phyloP scores from a whole-genome alignment of 1,284 basidiomycete species.

The Apiotrichum gamsii region DNA sequence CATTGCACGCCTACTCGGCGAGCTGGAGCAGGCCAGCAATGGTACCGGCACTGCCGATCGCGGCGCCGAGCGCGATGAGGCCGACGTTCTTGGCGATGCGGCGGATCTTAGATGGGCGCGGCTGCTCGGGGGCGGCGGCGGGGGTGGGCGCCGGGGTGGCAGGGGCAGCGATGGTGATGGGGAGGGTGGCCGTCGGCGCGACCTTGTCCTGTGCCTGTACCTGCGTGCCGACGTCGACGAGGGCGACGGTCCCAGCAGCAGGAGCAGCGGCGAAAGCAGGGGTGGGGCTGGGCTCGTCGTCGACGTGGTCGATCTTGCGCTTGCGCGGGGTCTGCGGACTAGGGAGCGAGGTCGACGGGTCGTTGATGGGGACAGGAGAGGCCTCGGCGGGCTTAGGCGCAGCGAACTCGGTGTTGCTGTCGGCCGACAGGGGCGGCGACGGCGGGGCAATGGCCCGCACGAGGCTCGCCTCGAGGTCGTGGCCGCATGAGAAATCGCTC shows the following conservation, averaged over 20 bases:
- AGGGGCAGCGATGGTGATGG: not conserved
- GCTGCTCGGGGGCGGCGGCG: not conserved
- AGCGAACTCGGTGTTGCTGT: not conserved
- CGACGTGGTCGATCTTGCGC: not conserved
- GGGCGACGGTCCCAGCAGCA: no score
- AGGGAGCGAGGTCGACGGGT: not conserved
- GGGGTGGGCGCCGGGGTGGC: not conserved
- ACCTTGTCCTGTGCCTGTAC: not conserved
- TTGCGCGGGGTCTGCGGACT: not conserved
- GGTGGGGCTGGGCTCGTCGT: no score
- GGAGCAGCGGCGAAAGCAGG: no score
- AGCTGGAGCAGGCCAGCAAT: constrained; percentile 32
- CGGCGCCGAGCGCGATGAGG: constrained; percentile 25
- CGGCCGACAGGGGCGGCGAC: no score
- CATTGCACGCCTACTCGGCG: constrained; percentile 20
- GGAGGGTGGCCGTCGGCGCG: not conserved
- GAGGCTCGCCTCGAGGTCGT: no score
- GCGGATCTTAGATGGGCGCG: constrained; percentile 2
- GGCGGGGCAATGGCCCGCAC: no score
- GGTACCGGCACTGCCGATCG: constrained; percentile 31
- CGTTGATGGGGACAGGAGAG: no score
- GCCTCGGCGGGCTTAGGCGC: no score
- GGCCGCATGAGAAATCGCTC: no score
- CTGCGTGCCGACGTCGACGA: no score
- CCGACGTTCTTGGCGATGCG: constrained; percentile 12